Evolutionary conservation across 2,329 filamentous ascomycete genomes (phyloP), one percentile per base, ranked within the genome.

Genomic region (Aspergillus sp.): DNA sequence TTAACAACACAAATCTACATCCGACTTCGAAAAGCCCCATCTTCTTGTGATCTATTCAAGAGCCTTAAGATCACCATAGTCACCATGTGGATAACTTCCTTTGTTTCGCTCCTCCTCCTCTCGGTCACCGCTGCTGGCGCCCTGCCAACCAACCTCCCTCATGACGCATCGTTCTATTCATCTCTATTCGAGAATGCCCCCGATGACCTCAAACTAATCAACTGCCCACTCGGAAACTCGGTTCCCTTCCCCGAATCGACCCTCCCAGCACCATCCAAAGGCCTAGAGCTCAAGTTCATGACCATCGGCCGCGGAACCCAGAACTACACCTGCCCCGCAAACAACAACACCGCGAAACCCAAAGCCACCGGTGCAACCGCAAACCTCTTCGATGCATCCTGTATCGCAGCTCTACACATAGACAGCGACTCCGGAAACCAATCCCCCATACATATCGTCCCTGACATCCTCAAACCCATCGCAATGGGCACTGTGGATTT

Each of bases 301-400:
- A 75, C 76, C 6, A 61, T 80, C 19, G 81, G 80, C 54, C 69
- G 74, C 23, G 81, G 81, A 40, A 80, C 77, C 12, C 80, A 83
- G 60, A 82, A 82, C 70, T 83, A 81, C 64, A 78, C 76, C 15
- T 82, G 80, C 61, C 49, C 63, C 2, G 63, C 72, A 37, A 62
- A 64, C 35, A 55, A 66, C 31, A 17, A 46, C 9, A 24, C 70
- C 0, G 52, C 66, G 11, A 52, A 55, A 0, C 79, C 80, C 14
- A 58, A 64, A 14, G 65, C 77, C 8, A 66, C 75, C 37, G 79
- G 79, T 9, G 80, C 80, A 21, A 67, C 75, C n/a, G 80, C 79
- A 3, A 73, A 72, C 3, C 71, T 81, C 3, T 77, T 77, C 60
- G 76, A 80, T 43, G 75, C 66, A 11, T 77, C 76, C 4, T 79